Conservation (phyloP, 2,329 filamentous ascomycete species). For the Cordyceps cicadae region DNA sequence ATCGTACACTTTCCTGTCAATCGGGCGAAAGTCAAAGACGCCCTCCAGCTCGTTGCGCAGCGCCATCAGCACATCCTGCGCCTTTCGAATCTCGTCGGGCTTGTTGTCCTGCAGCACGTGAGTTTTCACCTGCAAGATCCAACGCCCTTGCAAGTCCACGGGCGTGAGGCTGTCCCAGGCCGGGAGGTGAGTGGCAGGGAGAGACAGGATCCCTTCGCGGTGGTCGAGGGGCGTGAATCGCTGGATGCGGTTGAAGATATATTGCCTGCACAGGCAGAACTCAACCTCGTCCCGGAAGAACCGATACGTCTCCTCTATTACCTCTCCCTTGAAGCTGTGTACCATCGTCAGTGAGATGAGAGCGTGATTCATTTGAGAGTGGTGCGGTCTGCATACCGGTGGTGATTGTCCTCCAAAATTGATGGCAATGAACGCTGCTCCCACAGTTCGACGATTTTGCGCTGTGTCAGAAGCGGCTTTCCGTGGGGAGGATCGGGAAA, state of each 20-base stretch:
- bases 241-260: slow-evolving; percentile 30
- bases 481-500: slow-evolving; percentile 48
- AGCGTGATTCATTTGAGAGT: fast-evolving
- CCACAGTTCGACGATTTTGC: slow-evolving; percentile 50
- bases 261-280: slow-evolving; percentile 42
- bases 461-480: slow-evolving; percentile 39
- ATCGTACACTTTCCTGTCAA: slow-evolving; percentile 47
- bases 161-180: slow-evolving; percentile 38
- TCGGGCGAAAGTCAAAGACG: slow-evolving; percentile 42
- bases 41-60: slow-evolving; percentile 41
- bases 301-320: slow-evolving; percentile 43
- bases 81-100: slow-evolving; percentile 49
- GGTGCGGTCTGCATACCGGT: slow-evolving; percentile 32
- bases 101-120: slow-evolving; percentile 49
- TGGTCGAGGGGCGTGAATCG: slow-evolving; percentile 26
- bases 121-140: slow-evolving; percentile 47
- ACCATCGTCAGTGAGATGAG: slow-evolving; percentile 2
- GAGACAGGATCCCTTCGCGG: slow-evolving; percentile 11
- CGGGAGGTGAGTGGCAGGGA: slow-evolving; percentile 29
- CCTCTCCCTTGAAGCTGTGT: slow-evolving; percentile 45
- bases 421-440: slow-evolving; percentile 40
- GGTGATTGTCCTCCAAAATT: slow-evolving; percentile 43
- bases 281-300: slow-evolving; percentile 49
- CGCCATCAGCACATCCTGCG: slow-evolving; percentile 40
- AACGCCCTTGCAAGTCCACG: slow-evolving; percentile 41